Conservation (phyloP, 257 asterid species). For the Solanum verrucosum region DNA sequence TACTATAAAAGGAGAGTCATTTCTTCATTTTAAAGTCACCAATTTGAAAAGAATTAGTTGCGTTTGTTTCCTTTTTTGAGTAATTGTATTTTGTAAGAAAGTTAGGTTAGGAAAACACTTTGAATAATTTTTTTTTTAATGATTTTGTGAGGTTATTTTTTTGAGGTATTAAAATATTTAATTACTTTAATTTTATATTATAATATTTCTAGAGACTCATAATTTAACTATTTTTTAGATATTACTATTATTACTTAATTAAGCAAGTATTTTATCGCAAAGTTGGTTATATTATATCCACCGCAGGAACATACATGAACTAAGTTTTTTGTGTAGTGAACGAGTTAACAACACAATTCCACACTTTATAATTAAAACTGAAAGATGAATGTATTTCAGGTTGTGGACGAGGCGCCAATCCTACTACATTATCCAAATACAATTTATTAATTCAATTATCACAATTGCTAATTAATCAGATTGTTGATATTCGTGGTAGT, state of each 20-base stretch:
- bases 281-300: too few relatives aligned
- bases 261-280: too few relatives aligned
- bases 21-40: not conserved
- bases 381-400: too few relatives aligned
- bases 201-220: not conserved
- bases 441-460: too few relatives aligned
- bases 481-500: too few relatives aligned
- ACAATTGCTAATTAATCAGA: not conserved
- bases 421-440: not conserved
- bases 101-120: not conserved
- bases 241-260: too few relatives aligned
- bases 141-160: not conserved
- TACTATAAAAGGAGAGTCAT: not conserved
- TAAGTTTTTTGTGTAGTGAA: not conserved
- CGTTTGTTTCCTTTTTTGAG: not conserved
- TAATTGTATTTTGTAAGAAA: not conserved
- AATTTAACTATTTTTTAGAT: too few relatives aligned
- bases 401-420: too few relatives aligned
- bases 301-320: too few relatives aligned
- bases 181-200: too few relatives aligned
- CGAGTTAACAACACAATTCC: too few relatives aligned
- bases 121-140: not conserved
- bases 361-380: too few relatives aligned
- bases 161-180: not conserved
- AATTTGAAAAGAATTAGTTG: not conserved